Evolutionary conservation across 805 yeast species (phyloP), one percentile per base, ranked within the genome.

Genomic region (Candida takata): DNA sequence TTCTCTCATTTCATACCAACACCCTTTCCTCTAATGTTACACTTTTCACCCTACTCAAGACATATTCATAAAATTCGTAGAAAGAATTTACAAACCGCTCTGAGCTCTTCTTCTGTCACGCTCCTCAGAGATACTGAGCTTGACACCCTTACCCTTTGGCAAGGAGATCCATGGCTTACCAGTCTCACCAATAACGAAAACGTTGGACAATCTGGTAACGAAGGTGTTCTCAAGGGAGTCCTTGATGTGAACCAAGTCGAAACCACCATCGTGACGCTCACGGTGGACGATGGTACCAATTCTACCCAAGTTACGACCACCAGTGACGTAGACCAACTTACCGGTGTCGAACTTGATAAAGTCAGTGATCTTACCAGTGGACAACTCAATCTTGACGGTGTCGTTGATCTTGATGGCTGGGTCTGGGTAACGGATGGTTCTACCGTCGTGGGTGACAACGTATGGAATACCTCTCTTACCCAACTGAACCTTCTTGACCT

Each of bases 341-440:
- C 94, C 97, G 59, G 88, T 79, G 66, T 87, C 97, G 64, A 88
- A 84, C 71, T 83, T 83, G 70, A 90, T 77, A 73, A 70, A 84
- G 54, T 84, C 88, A 43, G 82, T 69, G 67, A 87, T 80, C 79
- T 90, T 90, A 69, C 97, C 97, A 54, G 96, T 70, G 58, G 90
- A 95, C 62, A 90, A 76, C 72, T 90, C 95, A 64, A 90, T 73
- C 81, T 88, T 88, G 65, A 90, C 95, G 57, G 97, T 84, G 77
- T 90, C 98, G 79, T 92, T 88, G 63, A 86, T 87, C 74, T 77
- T 90, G 81, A 90, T 79, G 57, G 72, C 69, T 72, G 98, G 98
- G 67, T 90, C 97, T 70, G 97, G 97, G 86, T 88, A 90, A 74
- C 97, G 88, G 77, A 90, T 74, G 65, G 98, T 90, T 81, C 98